Percentiles rank a stretch among this genome's conserved stretches.
phyloP scores from a whole-genome alignment of 306 rosid species.

The Casuarina cunninghamiana region DNA sequence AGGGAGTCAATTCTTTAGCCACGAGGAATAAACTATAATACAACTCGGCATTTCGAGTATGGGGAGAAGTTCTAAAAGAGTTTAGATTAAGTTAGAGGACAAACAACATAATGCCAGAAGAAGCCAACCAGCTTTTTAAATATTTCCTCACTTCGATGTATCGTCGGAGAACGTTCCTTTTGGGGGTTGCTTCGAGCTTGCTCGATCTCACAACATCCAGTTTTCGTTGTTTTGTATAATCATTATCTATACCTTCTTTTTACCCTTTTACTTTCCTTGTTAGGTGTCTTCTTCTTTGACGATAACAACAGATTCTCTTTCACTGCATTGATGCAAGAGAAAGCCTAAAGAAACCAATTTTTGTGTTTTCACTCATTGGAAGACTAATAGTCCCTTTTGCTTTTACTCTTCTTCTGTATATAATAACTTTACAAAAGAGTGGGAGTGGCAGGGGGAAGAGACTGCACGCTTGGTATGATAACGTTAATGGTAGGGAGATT shows the following conservation, averaged over 20 bases:
- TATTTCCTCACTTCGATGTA: slow-evolving; percentile 34
- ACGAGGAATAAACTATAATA: slow-evolving; percentile 17
- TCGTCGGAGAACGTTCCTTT: slow-evolving; percentile 57
- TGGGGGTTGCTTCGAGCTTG: slow-evolving; percentile 56
- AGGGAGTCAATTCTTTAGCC: slow-evolving; percentile 14
- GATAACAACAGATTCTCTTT: slow-evolving; percentile 46
- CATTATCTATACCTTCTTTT: slow-evolving; percentile 1
- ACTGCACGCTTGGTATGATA: slow-evolving; percentile 34
- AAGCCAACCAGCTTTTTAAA: slow-evolving; percentile 36
- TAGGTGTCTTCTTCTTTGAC: slow-evolving; percentile 66
- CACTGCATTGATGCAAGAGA: slow-evolving; percentile 72
- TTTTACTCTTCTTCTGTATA: slow-evolving; percentile 26
- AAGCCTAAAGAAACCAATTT: slow-evolving; percentile 46
- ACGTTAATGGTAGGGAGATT: not conserved
- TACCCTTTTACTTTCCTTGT: slow-evolving; percentile 42
- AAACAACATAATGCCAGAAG: slow-evolving; percentile 30
- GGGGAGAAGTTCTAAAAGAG: slow-evolving; percentile 1
- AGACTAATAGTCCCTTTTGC: slow-evolving; percentile 16
- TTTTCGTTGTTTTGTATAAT: slow-evolving; percentile 29
- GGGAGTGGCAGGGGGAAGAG: slow-evolving; percentile 13
- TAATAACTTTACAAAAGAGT: not conserved
- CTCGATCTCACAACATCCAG: slow-evolving; percentile 30
- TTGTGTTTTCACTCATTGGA: slow-evolving; percentile 23
- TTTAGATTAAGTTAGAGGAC: slow-evolving; percentile 20
- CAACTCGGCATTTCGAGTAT: not conserved